Evolutionary conservation across 495 filamentous ascomycete species (phyloP), one percentile per base, ranked within the genome.

Genomic region (Entonaema liquescens): DNA sequence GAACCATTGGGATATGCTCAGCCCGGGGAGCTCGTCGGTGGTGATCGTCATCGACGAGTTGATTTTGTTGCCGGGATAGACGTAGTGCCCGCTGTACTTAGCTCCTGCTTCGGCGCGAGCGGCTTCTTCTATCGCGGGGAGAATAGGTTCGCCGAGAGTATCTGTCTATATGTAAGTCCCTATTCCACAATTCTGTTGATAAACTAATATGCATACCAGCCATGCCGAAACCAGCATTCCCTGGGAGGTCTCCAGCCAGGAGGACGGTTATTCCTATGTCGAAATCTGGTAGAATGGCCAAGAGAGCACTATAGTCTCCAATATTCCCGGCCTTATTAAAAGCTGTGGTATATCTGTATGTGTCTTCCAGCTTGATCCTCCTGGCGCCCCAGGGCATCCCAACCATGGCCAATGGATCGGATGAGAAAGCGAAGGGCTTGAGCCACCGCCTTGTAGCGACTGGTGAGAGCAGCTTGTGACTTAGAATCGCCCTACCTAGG

Each of bases 331-430:
- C 75, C 72, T 89, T 90, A 55, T 84, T 87, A 76, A 86, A 90
- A 26, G 80, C 79, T 28, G 80, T 81, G 12, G 78, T 74, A 64
- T 73, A 77, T 23, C 79, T 76, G 61, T 82, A 81, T 13, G 79
- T 64, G 11, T 79, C 36, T 56, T 68, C 69, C 2, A 81, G 49
- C 6, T 78, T 72, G 26, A 81, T 77, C 6, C 78, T 80, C 13
- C 77, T 68, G 5, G 89, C 86, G 21, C 89, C 89, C 87, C 88
- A 90, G 0, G 89, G 89, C 17, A 85, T 83, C 1, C 88, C 87
- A 8, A 89, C 80, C 21, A 77, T 74, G 2, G 80, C 73, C 0
- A 70, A 72, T 0, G 84, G 75, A 15, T 82, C 80, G 0, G 87
- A 80, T 2, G 84, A 86, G 62, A 85, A 84, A 1, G 80, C 63